Conservation (phyloP, 1,284 basidiomycete species). For the Jaminaea rosea region DNA sequence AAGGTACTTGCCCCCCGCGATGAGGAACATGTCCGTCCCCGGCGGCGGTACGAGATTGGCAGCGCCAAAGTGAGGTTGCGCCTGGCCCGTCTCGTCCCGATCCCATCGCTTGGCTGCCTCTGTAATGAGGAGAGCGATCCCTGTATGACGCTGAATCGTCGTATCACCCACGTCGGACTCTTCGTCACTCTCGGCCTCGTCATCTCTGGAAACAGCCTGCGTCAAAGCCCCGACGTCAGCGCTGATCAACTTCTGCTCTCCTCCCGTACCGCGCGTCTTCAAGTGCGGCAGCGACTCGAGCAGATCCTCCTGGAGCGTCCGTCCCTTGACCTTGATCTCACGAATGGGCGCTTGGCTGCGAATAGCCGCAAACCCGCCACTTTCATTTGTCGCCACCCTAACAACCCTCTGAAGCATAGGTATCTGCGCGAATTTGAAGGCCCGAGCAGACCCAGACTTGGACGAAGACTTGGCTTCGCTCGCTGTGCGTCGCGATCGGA, state of each 20-base stretch:
- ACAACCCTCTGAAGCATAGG: conserved; percentile 75
- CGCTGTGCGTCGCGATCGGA: conserved; percentile 46
- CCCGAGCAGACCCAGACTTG: not conserved
- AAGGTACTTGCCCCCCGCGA: conserved; percentile 50
- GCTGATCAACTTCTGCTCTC: not conserved
- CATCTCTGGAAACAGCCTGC: conserved; percentile 46
- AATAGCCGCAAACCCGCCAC: conserved; percentile 80
- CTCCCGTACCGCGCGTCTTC: not conserved
- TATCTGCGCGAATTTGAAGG: conserved; percentile 63
- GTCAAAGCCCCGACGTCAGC: conserved; percentile 27
- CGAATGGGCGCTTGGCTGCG: conserved; percentile 63
- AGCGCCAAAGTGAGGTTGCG: conserved; percentile 18
- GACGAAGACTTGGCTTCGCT: conserved; percentile 4
- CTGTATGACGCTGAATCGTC: conserved; percentile 5
- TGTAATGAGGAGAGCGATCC: conserved; percentile 43
- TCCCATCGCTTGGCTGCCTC: conserved; percentile 51
- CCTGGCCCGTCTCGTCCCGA: conserved; percentile 3
- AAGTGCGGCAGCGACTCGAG: conserved; percentile 41
- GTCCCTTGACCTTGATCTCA: conserved; percentile 58
- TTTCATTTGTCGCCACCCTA: conserved; percentile 74
- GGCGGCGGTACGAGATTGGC: conserved; percentile 19
- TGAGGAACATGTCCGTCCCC: conserved; percentile 61
- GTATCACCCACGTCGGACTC: conserved; percentile 4
- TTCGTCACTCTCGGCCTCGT: conserved; percentile 23
- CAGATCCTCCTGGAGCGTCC: conserved; percentile 62